Conservation (phyloP, 306 rosid genomes). For the Arachis hypogaea region DNA sequence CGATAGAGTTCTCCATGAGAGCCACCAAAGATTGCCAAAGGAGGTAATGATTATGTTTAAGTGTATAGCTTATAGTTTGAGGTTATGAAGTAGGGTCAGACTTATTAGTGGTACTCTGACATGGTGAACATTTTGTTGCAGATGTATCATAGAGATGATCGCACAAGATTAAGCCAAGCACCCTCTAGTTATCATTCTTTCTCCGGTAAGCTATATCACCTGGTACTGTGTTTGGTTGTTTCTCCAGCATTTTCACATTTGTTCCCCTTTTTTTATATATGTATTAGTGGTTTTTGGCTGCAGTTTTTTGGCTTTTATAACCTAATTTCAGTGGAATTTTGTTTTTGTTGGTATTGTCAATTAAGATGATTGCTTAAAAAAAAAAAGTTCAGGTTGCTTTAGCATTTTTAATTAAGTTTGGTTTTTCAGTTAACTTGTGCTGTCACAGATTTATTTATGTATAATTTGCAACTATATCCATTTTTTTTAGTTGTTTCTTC, state of each 20-base stretch:
- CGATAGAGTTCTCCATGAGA: slow-evolving; percentile 76
- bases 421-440: not conserved
- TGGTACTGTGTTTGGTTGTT: slow-evolving; percentile 29
- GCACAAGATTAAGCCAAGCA: slow-evolving; percentile 66
- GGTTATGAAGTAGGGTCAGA: slow-evolving; percentile 28
- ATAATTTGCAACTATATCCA: not conserved
- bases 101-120: slow-evolving; percentile 12
- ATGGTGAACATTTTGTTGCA: slow-evolving; percentile 45
- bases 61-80: slow-evolving; percentile 36
- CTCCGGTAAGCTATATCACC: slow-evolving; percentile 63
- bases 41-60: slow-evolving; percentile 63
- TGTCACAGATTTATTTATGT: slow-evolving; percentile 6
- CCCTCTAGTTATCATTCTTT: slow-evolving; percentile 63
- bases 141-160: slow-evolving; percentile 90
- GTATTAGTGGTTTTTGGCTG: slow-evolving; percentile 18
- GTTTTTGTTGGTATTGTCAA: slow-evolving; percentile 16
- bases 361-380: slow-evolving; percentile 7
- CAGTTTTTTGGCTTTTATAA: slow-evolving; percentile 31
- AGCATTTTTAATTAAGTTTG: slow-evolving; percentile 4
- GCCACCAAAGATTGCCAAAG: slow-evolving; percentile 69
- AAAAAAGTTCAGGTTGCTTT: not conserved
- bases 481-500: slow-evolving; percentile 12
- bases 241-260: slow-evolving; percentile 1
- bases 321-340: slow-evolving; percentile 27
- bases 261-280: not conserved